Base-by-base conservation (phyloP, 2,329 filamentous ascomycete genomes). In the Aspergillus jensenii region DNA sequence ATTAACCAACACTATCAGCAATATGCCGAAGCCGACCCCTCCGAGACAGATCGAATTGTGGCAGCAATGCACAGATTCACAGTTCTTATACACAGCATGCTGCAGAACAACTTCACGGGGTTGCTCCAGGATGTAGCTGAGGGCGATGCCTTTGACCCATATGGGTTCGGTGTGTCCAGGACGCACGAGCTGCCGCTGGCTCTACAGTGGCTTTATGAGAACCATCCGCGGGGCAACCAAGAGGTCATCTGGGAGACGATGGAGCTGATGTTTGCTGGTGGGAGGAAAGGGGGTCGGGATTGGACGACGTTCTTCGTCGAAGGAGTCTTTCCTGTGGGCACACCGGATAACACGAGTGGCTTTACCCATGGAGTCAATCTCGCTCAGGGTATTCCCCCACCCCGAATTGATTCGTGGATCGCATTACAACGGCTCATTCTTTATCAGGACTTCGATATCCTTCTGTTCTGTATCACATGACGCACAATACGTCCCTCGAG, bases 11-110 rank as follows among this genome's bases (percentile, higher is more conserved):
- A 25, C 6, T 25, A 25, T 25, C 23, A 25, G 23, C 23, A 74
- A 58, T 61, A 72, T 62, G 79, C 80, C 63, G 80, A 84, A 60
- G 82, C 80, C 2, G 79, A 84, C 41, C 31, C 19, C 4, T 61
- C 65, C 17, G 68, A 69, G 2, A 73, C 79, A 59, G 73, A 74
- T 2, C 68, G 50, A 7, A 79, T 85, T 37, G 69, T 86, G 1
- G 68, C 77, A 52, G 74, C 81, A 0, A 77, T 85, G 71, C 76
- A 83, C 60, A 73, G 70, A 23, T 86, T 84, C 62, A 69, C 82
- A 39, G 64, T 70, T 4, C 68, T 86, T 3, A 79, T 80, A 65
- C 76, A 86, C 61, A 69, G 67, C 33, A 87, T 87, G 84, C 74
- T 87, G 17, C 71, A 75, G 55, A 68, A 84, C 56, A 78, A 84